Evolutionary conservation across 164 flowering plant species (phyloP).

Genomic region (Litsea cubeba): DNA sequence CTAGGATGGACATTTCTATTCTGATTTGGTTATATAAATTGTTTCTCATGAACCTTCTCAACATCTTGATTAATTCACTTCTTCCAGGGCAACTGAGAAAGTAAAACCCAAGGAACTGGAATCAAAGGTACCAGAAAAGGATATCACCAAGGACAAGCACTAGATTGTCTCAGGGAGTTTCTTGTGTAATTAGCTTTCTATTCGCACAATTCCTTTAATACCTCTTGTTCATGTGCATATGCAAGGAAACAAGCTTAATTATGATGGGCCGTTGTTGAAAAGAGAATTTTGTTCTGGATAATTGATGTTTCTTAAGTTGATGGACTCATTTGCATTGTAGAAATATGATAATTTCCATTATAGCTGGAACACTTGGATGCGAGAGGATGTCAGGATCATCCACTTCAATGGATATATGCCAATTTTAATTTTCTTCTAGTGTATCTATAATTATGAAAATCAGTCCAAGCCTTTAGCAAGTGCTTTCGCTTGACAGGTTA

Average conservation of each 20-base stretch:
- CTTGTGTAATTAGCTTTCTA: background rate
- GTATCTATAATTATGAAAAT: too few species aligned
- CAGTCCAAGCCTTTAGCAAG: too few species aligned
- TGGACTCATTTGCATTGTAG: background rate
- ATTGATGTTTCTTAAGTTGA: background rate
- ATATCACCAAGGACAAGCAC: constrained; percentile 44
- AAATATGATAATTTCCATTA: too few species aligned
- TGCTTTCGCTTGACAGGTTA: too few species aligned
- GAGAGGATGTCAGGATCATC: too few species aligned
- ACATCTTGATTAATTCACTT: background rate
- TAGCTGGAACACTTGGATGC: too few species aligned
- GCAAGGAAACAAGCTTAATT: too few species aligned
- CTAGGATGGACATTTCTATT: too few species aligned
- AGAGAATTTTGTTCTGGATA: background rate
- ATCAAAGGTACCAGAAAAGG: constrained; percentile 34
- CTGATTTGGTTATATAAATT: too few species aligned
- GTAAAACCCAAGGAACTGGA: constrained; percentile 49
- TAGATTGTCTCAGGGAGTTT: constrained; percentile 8
- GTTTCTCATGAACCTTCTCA: too few species aligned
- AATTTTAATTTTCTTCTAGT: too few species aligned
- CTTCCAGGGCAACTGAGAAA: constrained; percentile 47
- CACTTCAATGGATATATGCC: too few species aligned
- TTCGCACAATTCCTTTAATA: background rate
- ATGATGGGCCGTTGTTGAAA: background rate
- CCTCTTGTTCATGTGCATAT: background rate